phyloP scores from a whole-genome alignment of 768 basidiomycete genomes.

The Cystofilobasidium ferigula region DNA sequence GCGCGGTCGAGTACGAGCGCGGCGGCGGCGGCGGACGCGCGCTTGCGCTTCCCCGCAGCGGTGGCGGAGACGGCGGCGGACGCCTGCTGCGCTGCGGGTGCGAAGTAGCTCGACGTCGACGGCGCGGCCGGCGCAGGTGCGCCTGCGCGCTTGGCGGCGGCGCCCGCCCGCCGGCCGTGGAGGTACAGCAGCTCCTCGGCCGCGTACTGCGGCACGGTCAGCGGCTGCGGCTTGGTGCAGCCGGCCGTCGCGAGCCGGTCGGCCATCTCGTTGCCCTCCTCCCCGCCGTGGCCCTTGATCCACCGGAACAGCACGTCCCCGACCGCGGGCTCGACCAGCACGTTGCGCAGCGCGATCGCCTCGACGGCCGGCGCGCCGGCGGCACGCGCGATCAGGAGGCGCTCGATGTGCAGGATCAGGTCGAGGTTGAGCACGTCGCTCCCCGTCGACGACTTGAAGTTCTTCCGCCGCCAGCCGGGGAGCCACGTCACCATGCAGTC shows the following conservation, averaged over 20 bases:
- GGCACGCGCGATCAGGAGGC: slow-evolving; percentile 5
- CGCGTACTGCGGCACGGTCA: background rate
- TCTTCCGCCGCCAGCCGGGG: background rate
- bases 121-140: background rate
- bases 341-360: background rate
- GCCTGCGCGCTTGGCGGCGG: background rate
- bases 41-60: background rate
- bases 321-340: background rate
- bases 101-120: slow-evolving; percentile 2
- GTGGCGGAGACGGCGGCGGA: background rate
- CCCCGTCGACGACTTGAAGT: background rate
- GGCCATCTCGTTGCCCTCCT: slow-evolving; percentile 9
- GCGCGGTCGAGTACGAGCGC: background rate
- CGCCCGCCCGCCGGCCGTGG: background rate
- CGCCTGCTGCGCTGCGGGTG: background rate
- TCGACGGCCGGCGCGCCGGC: background rate
- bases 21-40: background rate
- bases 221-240: background rate
- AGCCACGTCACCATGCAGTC: slow-evolving; percentile 13
- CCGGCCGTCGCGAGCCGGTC: background rate
- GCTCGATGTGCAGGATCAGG: slow-evolving; percentile 18
- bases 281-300: slow-evolving; percentile 9
- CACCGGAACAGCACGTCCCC: background rate
- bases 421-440: slow-evolving; percentile 10
- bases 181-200: background rate